Evolutionary conservation across 2,329 filamentous ascomycete genomes (phyloP), one percentile per base, ranked within the genome.

Genomic region (Exophiala spinifera): DNA sequence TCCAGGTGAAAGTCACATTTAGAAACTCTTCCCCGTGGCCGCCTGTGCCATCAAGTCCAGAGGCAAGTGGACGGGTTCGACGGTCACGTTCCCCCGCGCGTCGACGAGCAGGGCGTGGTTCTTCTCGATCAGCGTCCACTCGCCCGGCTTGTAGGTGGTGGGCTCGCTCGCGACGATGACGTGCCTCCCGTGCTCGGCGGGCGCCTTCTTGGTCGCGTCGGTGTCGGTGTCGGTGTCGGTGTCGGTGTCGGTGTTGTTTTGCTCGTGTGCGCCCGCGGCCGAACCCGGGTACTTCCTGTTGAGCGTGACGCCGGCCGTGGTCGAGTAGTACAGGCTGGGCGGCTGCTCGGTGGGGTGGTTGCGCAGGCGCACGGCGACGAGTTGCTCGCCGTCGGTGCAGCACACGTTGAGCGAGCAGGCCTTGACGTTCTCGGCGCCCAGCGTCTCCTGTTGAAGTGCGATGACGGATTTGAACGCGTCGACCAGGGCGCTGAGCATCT

Each of bases 361-460:
- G 3, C 79, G 72, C 64, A 79, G 80, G 10, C 79, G 74, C 44
- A 74, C 75, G 1, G 79, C 76, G 10, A 81, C 67, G 20, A 82
- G 66, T 46, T 73, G 73, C 1, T 64, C 61, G 19, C 79, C 79
- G 55, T 81, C 78, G 1, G 79, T 80, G 4, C 73, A 70, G 59
- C 74, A 77, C 55, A 82, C 72, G 52, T 82, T 82, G 23, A 81
- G 69, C 34, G 73, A 76, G 55, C 77, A 80, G 1, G 78, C 76
- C 3, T 68, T 67, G 4, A 72, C 71, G 14, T 69, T 65, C 39
- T 59, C 51, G 1, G 43, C 13, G 2, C 75, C 76, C 1, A 79
- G 67, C 1, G 66, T 66, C 4, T 64, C 49, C 19, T 73, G 67
- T 60, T 82, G 79, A 1, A 80, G 65, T 4, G 68, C 59, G 8